Evolutionary conservation across 331 rosid genomes (phyloP).

Genomic region (Malus hybrid): DNA sequence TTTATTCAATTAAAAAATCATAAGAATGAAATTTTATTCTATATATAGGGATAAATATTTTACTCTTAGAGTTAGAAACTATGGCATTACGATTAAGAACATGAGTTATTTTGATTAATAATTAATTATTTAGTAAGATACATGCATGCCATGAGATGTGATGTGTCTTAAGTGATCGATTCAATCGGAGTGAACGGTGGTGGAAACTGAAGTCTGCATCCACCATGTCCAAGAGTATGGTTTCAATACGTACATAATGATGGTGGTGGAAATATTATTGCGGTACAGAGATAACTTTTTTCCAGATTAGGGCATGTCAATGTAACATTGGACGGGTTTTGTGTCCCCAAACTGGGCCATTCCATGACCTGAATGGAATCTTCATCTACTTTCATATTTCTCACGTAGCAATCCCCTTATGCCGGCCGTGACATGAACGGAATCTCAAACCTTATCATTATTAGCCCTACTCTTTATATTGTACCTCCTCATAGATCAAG

Average conservation of each 20-base stretch:
- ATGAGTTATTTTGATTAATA: not conserved
- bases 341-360: conserved; percentile 31
- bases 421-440: conserved; percentile 16
- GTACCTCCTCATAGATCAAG: not conserved
- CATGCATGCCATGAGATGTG: not conserved
- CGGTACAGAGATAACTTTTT: conserved; percentile 8
- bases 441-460: conserved; percentile 14
- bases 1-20: too few species aligned
- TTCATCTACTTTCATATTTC: conserved; percentile 25
- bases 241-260: conserved; percentile 13
- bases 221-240: conserved; percentile 15
- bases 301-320: conserved; percentile 24
- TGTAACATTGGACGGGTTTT: conserved; percentile 17
- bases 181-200: not conserved
- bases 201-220: conserved; percentile 24
- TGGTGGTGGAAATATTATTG: conserved; percentile 7
- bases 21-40: not conserved
- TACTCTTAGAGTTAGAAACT: not conserved
- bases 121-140: too few species aligned
- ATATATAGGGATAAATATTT: too few species aligned
- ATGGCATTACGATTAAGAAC: too few species aligned
- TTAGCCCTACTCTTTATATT: not conserved
- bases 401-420: conserved; percentile 15
- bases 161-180: not conserved
- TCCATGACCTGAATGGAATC: conserved; percentile 51